These are phyloP conservation scores for Pythium folliculosum DNA, from an alignment of 352 stramenopile genomes.

Conservation along the genomic window DNA sequence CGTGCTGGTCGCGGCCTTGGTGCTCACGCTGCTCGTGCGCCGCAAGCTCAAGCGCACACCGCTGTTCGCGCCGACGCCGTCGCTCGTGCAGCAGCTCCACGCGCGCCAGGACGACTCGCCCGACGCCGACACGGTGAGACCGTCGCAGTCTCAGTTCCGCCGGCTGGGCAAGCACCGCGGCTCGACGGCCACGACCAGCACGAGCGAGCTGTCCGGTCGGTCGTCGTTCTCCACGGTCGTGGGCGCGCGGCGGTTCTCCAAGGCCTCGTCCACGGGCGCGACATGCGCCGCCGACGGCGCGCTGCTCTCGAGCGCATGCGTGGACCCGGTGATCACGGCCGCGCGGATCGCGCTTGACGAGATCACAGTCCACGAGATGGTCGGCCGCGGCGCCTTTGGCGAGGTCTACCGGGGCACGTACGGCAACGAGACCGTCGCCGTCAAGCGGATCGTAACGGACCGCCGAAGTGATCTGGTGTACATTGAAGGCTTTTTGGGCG, in stretches of 20 bases:
- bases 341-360: conserved; percentile 32
- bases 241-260: neutral
- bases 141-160: neutral
- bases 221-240: neutral
- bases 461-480: conserved; percentile 17
- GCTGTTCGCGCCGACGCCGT: conserved; percentile 12
- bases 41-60: neutral
- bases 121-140: neutral
- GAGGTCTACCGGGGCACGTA: conserved; percentile 34
- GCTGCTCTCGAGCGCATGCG: conserved; percentile 26
- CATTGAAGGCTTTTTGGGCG: conserved; percentile 27
- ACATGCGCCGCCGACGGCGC: neutral
- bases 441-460: conserved; percentile 34
- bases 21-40: neutral
- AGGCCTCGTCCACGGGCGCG: conserved; percentile 1
- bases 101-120: conserved; percentile 4
- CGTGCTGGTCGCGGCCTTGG: neutral
- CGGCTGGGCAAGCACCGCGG: neutral
- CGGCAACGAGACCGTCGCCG: conserved; percentile 29
- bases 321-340: conserved; percentile 39
- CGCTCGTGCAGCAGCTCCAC: conserved; percentile 13
- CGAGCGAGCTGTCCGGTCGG: neutral
- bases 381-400: conserved; percentile 34
- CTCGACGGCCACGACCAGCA: conserved; percentile 15
- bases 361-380: conserved; percentile 21